phyloP scores from a whole-genome alignment of 345 rosid genomes.

The Brassica nigra region DNA sequence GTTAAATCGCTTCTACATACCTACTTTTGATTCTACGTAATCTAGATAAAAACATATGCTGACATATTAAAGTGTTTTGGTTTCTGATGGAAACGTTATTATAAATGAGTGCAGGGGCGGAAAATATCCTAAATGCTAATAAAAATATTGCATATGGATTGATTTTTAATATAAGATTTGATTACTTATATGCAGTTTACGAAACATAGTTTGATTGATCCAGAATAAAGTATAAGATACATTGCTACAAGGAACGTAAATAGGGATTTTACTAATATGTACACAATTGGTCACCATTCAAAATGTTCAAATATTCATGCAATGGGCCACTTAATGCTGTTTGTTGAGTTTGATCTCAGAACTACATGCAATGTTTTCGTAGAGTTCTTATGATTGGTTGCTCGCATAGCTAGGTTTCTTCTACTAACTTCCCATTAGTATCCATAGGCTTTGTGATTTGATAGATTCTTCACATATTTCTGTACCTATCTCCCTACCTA shows the following conservation, averaged over 20 bases:
- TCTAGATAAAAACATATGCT: not conserved
- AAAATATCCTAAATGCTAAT: not conserved
- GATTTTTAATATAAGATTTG: not conserved
- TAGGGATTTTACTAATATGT: not conserved
- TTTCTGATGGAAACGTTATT: not conserved
- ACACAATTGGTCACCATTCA: not conserved
- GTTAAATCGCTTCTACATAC: not conserved
- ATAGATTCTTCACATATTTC: slow-evolving; percentile 13
- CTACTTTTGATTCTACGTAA: not conserved
- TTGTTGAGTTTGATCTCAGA: not conserved
- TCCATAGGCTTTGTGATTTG: slow-evolving; percentile 28
- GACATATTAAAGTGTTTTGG: not conserved
- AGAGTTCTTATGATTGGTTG: slow-evolving; percentile 17
- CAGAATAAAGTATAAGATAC: not conserved
- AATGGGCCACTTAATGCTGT: slow-evolving; percentile 21
- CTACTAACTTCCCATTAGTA: not conserved
- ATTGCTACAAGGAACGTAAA: not conserved
- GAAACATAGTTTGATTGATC: not conserved
- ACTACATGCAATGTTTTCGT: slow-evolving; percentile 13
- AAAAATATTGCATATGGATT: not conserved
- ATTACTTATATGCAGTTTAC: not conserved
- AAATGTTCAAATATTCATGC: slow-evolving; percentile 4
- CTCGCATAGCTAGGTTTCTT: slow-evolving; percentile 15
- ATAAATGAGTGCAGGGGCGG: not conserved
- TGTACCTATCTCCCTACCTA: slow-evolving; percentile 23